Conservation (phyloP, 768 basidiomycete species). For the Russula emetica region DNA sequence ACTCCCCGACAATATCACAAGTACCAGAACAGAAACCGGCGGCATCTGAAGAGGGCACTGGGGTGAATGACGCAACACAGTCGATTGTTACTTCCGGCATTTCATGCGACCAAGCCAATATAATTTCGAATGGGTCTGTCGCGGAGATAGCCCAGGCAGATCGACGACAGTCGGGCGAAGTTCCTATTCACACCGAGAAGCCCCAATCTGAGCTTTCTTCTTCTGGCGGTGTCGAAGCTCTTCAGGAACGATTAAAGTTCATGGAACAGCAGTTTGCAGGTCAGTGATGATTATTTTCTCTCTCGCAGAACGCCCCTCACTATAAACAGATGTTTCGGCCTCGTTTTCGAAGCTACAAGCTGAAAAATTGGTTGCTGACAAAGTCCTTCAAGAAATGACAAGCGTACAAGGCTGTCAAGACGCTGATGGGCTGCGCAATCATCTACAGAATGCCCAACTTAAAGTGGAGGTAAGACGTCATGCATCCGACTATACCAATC, state of each 20-base stretch:
- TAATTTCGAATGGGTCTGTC: not conserved
- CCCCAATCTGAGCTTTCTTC: constrained; percentile 16
- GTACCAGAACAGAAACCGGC: not conserved
- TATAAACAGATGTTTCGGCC: constrained; percentile 60
- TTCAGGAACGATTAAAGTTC: constrained; percentile 62
- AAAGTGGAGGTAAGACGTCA: constrained; percentile 62
- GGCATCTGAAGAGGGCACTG: not conserved
- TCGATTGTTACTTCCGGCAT: not conserved
- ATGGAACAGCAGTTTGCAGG: constrained; percentile 78
- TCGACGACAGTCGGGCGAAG: not conserved
- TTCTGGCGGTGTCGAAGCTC: constrained; percentile 44
- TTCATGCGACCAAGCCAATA: not conserved
- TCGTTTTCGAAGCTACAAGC: constrained; percentile 74
- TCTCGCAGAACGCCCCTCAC: not conserved
- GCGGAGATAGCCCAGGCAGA: not conserved
- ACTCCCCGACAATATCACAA: not conserved
- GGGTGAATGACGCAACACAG: not conserved
- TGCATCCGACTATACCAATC: not conserved
- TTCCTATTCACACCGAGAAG: not conserved
- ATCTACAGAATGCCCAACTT: constrained; percentile 57
- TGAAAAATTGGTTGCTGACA: constrained; percentile 65
- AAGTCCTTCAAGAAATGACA: constrained; percentile 63
- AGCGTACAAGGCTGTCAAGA: constrained; percentile 66
- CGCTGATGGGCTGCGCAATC: constrained; percentile 62
- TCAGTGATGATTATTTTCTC: constrained; percentile 31